Evolutionary conservation across 345 rosid species (phyloP).

Genomic region (Turnera subulata): DNA sequence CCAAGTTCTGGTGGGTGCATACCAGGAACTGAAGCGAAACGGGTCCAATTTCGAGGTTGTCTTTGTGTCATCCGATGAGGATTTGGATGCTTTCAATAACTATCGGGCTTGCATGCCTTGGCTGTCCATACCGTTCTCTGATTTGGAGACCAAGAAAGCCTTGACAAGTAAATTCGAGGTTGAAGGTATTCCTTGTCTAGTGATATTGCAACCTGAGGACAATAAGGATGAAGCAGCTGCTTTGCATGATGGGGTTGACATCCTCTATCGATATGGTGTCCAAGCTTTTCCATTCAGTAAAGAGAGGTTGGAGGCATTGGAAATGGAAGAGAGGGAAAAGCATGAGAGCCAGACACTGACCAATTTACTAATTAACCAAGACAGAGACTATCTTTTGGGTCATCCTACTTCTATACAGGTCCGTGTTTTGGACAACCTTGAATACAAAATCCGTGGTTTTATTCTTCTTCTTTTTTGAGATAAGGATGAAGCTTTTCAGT

Average conservation of each 20-base stretch:
- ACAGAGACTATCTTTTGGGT: constrained; percentile 41
- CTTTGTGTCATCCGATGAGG: constrained; percentile 55
- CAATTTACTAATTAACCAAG: constrained; percentile 30
- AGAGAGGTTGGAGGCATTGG: constrained; percentile 43
- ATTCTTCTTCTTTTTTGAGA: no score
- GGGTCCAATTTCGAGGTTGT: constrained; percentile 48
- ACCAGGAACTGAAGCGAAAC: constrained; percentile 35
- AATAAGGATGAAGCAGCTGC: constrained; percentile 26
- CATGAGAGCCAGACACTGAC: constrained; percentile 44
- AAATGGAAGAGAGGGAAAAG: constrained; percentile 37
- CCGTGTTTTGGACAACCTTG: constrained; percentile 8
- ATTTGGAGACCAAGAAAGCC: constrained; percentile 49
- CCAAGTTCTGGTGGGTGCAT: constrained; percentile 22
- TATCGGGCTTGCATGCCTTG: constrained; percentile 55
- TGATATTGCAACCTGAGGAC: constrained; percentile 42
- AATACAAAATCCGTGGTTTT: no score
- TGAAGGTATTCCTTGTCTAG: constrained; percentile 53
- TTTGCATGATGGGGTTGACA: constrained; percentile 40
- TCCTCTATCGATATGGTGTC: constrained; percentile 41
- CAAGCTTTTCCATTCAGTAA: constrained; percentile 52
- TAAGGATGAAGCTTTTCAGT: no score
- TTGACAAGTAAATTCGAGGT: constrained; percentile 39
- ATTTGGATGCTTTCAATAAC: constrained; percentile 45
- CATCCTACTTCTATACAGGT: constrained; percentile 39
- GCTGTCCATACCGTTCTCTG: constrained; percentile 54